These are phyloP conservation scores for Telopea speciosissima DNA, from an alignment of 177 flowering plant genomes.

Conservation along the genomic window DNA sequence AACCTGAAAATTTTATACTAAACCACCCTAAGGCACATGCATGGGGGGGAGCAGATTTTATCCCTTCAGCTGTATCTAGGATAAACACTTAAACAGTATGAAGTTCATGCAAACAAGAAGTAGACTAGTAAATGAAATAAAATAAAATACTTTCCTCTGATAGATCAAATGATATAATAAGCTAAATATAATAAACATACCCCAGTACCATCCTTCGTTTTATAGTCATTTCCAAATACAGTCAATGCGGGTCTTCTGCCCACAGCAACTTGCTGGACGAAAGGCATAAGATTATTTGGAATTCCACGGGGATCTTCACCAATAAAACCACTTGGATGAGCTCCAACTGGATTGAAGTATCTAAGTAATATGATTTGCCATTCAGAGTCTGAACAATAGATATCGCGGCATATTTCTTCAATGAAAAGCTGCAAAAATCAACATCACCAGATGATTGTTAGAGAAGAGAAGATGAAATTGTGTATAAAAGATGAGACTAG, in stretches of 20 bases:
- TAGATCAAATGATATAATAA: background rate
- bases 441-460: conserved; percentile 5
- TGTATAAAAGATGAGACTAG: background rate
- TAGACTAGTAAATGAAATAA: background rate
- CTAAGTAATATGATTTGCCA: conserved; percentile 86
- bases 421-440: conserved; percentile 63
- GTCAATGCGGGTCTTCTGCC: conserved; percentile 79
- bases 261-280: conserved; percentile 94
- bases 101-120: background rate
- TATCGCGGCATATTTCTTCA: conserved; percentile 88
- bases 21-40: background rate
- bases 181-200: conserved; percentile 42
- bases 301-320: conserved; percentile 98
- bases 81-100: background rate
- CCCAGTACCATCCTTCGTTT: conserved; percentile 90
- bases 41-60: background rate
- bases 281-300: conserved; percentile 98
- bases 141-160: too few relatives aligned
- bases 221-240: conserved; percentile 77
- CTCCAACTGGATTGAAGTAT: conserved; percentile 97
- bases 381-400: conserved; percentile 51
- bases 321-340: conserved; percentile 86
- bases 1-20: background rate
- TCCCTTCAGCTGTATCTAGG: background rate
- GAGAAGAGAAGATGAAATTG: background rate